Base-by-base conservation (phyloP, 1,139 yeast genomes). In the Yamadazyma mexicana region DNA sequence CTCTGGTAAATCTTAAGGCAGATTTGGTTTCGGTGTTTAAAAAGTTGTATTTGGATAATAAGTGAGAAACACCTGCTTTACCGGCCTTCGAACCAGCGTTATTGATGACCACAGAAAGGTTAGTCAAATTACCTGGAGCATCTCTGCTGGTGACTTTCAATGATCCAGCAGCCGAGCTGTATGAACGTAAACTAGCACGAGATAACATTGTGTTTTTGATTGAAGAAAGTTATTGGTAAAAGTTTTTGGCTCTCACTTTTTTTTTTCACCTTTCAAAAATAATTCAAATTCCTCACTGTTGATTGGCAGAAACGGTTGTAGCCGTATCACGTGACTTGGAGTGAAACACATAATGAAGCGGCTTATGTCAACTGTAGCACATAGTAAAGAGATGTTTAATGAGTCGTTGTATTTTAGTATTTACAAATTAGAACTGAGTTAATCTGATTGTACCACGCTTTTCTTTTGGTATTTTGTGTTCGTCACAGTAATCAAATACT, bases 1-100 rank as follows among this genome's bases (percentile, higher is more conserved):
- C 98, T 69, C 98, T 86, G 57, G 91, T 86, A 59, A 91, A 76
- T 73, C 98, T 87, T 61, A 92, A 77, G 24, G 95, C 96, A 26
- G 96, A 85, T 66, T 89, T 88, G 55, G 80, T 64, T 50, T 76
- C 75, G 47, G 96, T 89, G 75, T 86, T 85, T 65, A 87, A 80
- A 75, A 85, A 92, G 57, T 84, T 84, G 66, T 80, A 89, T 66
- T 89, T 81, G 56, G 94, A 81, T 58, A 91, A 77, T 52, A 89
- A 70, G 66, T 92, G 98, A 37, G 98, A 76, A 49, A 84, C 69
- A 66, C 98, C 98, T 46, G 89, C 82, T 61, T 82, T 79, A 37
- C 79, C 65, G 55, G 79, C 75, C 62, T 94, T 86, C 45, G 97
- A 79, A 51, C 98, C 98, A 49, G 91, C 95, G 48, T 68, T 66